Base-by-base conservation (phyloP, 176 grass and related monocot genomes). In the Saccharum officinarum region DNA sequence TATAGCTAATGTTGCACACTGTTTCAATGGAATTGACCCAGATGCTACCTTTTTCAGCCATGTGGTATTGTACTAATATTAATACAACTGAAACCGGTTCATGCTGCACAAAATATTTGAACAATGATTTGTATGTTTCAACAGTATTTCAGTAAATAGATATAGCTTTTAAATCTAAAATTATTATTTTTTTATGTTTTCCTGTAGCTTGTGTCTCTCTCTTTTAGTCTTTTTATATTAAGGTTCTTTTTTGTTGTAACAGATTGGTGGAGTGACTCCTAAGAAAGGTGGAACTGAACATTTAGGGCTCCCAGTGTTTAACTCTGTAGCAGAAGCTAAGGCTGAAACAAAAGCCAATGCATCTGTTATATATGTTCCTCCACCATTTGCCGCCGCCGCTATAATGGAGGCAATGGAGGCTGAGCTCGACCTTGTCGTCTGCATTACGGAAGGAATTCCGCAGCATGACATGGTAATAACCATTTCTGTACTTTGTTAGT, bases 211-310 rank as follows among this genome's bases (percentile, higher is more conserved):
- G 18, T 90, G 6, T 23, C 25, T 44, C 10, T 57, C 17, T 36
- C 33, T 3, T 36, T 25, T 28, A 28, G 1, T 28, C 28, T 28
- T n/a, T 47, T 77, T 62, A 33, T 62, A 82, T 60, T 33, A 59
- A 40, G 73, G 46, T 57, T 38, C 41, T 18, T 74, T 84, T 10
- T 55, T 13, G 18, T 75, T 86, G 30, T 81, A 66, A 76, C 60
- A 98, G 96, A 93, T 96, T 10, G 97, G 93, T 84, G 97, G 97
- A 84, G 97, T 99, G 55, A 99, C 93, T 67, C 97, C 97, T 55
- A 94, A 96, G 92, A 99, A 99, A 92, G 97, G 97, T 77, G 97
- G 97, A 63, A 99, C 97, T 9, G 97, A 99, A 85, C 97, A 99
- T 85, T 87, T 99, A 45, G 93, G 97, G 71, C 81, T 96, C 73